Evolutionary conservation across 2,329 filamentous ascomycete species (phyloP), one percentile per base, ranked within the genome.

Genomic region (Trichoderma koningii): DNA sequence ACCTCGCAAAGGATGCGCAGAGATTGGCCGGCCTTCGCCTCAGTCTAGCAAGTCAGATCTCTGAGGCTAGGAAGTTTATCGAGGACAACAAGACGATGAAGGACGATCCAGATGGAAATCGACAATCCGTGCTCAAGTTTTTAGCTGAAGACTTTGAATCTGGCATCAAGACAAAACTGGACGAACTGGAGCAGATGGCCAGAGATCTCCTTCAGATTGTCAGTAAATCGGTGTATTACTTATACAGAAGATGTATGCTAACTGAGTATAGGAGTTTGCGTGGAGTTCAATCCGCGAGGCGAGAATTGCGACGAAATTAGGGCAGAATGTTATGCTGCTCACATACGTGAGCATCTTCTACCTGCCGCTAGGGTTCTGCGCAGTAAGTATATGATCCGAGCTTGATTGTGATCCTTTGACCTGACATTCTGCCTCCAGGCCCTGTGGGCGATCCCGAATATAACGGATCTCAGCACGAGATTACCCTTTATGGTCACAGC

Each of bases 321-420:
- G 74, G 0, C 69, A 77, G 47, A 78, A 78, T 41, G 73, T 79
- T 12, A 73, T 75, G 41, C 70, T 79, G 0, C 70, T 79, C 50
- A 78, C 77, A 17, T 74, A 75, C 38, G 75, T 79, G 21, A 78
- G 75, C 60, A 76, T 78, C n/a, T 78, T 79, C 56, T 79, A 74
- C 61, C 70, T 79, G 0, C 76, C 76, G 0, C 66, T 79, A 5
- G 70, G 74, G 12, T 77, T 78, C 60, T 74, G 73, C 63, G 69
- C 52, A 0, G 52, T 62, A 7, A 38, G 59, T 53, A 10, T 38
- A 38, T 2, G 34, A 38, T 12, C 17, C n/a, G 3, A 5, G 3
- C 26, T 23, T 23, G 12, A 3, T 14, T 17, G 14, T 48, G 6
- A 14, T 1, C 0, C 10, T 17, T 19, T 38, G n/a, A 23, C 10